Base-by-base conservation (phyloP, 768 basidiomycete genomes). In the Lactifluus hygrophoroides region DNA sequence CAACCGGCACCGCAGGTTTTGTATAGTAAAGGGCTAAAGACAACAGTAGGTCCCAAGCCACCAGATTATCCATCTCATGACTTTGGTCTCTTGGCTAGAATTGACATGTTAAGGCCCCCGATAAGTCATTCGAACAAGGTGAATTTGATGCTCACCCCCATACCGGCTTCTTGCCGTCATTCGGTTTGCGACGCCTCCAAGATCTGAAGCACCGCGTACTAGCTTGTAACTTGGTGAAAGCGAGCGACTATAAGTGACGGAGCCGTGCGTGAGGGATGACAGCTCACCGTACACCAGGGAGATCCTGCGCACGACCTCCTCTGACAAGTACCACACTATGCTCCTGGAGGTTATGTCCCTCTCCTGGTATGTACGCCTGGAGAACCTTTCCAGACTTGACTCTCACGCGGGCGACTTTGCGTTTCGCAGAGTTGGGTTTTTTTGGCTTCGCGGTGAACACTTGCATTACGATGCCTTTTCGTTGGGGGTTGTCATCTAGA, bases 381-480 rank as follows among this genome's bases (percentile, higher is more conserved):
- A 94, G 79, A 43, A 84, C 85, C 70, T 88, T 86, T 50, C 96
- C 96, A 13, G 86, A 93, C 21, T 86, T 81, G 56, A 99, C 77
- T 75, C 95, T 95, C 65, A 99, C 86, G 66, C 90, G 81, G 44
- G 94, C 94, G 56, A 98, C 91, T 75, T 97, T 98, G 60, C 96
- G 90, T 69, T 96, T 93, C 37, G 94, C 94, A 11, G 95, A 98
- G 73, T 99, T 99, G 62, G 96, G 96, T 69, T 99, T 99, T 77
- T 93, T 96, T 23, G 96, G 96, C 66, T 85, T 90, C 64, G 80
- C 82, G 52, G 84, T 90, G 65, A 85, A 82, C 40, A 92, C 77
- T 63, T 85, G 83, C 40, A 86, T 82, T 70, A 90, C 90, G 60
- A 99, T 94, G 47, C 90, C 96, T 69, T 96, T 96, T 66, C 84